Evolutionary conservation across 2,329 filamentous ascomycete genomes (phyloP).

Genomic region (Cryphonectria carpinicola): DNA sequence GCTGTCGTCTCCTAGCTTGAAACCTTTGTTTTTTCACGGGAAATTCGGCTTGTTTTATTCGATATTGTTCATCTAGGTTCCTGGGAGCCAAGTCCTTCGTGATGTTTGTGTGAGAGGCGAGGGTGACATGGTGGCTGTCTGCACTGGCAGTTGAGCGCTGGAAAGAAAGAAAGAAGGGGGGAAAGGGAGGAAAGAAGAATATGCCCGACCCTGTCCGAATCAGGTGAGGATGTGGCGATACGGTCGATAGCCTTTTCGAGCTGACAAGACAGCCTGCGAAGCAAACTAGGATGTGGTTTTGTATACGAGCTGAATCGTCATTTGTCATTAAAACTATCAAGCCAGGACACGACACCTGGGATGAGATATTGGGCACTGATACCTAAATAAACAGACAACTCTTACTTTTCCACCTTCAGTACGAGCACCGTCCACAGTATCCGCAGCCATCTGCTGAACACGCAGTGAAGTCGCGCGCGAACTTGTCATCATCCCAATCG

Average conservation of each 20-base stretch:
- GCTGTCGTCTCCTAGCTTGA: background rate
- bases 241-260: too few species aligned
- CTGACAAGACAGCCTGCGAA: background rate
- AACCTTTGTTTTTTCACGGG: background rate
- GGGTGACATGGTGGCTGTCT: background rate
- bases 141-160: too few species aligned
- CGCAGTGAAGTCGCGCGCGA: slow-evolving; percentile 31
- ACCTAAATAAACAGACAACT: background rate
- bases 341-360: background rate
- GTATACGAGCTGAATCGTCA: background rate
- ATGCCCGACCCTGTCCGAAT: too few species aligned
- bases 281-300: background rate
- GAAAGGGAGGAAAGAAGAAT: too few species aligned
- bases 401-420: slow-evolving; percentile 21
- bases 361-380: background rate
- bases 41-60: background rate
- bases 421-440: slow-evolving; percentile 34
- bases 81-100: background rate
- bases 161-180: too few species aligned
- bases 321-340: background rate
- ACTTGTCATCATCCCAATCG: slow-evolving; percentile 10
- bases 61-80: background rate
- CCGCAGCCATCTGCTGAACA: slow-evolving; percentile 32
- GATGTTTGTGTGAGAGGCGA: background rate
- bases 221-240: too few species aligned